Conservation (phyloP, 306 rosid species). For the Prinsepia uniflora region DNA sequence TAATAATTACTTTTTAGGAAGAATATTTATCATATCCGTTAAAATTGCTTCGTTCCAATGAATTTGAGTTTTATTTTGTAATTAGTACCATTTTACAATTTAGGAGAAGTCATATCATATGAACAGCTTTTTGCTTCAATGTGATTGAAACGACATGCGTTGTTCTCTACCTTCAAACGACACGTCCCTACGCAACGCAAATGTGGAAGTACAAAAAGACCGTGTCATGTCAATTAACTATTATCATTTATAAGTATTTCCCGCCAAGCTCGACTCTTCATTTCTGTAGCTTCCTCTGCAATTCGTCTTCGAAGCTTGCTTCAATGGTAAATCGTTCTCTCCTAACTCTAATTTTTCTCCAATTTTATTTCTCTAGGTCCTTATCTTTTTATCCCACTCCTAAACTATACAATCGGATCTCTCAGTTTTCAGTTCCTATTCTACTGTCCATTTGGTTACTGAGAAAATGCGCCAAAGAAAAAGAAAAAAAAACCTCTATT, state of each 20-base stretch:
- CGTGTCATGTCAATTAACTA: no score
- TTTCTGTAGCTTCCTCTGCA: background rate
- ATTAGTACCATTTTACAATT: no score
- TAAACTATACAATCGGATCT: background rate
- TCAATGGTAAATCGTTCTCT: constrained; percentile 25
- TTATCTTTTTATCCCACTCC: background rate
- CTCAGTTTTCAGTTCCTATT: background rate
- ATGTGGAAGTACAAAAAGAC: background rate
- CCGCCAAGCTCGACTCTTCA: background rate
- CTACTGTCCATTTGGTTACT: constrained; percentile 11
- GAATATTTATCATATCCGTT: background rate
- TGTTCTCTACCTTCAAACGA: background rate
- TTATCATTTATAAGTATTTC: background rate
- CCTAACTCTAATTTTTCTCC: background rate
- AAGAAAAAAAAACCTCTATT: background rate
- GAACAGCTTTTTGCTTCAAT: background rate
- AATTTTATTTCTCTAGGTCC: background rate
- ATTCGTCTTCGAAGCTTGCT: background rate
- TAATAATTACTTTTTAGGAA: no score
- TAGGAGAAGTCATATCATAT: background rate
- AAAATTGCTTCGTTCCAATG: background rate
- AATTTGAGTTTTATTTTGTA: background rate
- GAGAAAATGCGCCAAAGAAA: constrained; percentile 4
- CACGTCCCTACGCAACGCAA: background rate
- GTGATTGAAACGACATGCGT: background rate